Percentiles rank a stretch among this genome's conserved stretches.
phyloP scores from a whole-genome alignment of 192 early-diverging fungal species.

The Coemansia furcata region DNA sequence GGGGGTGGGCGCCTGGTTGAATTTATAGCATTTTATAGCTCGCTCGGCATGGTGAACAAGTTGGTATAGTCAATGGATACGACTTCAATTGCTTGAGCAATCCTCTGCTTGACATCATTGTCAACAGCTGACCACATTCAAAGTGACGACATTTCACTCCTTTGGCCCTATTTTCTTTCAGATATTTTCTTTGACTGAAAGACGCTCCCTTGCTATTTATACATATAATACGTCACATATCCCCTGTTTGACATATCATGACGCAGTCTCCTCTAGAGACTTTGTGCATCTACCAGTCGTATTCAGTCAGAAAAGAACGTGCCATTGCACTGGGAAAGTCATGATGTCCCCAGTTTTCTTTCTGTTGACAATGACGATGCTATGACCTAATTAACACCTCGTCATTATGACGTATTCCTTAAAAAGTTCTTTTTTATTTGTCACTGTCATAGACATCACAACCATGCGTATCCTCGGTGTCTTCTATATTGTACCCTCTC shows the following conservation, averaged over 20 bases:
- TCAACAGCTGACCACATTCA: neutral
- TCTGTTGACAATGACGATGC: neutral
- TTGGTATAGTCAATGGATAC: neutral
- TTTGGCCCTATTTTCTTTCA: neutral
- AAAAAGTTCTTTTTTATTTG: neutral
- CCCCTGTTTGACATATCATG: neutral
- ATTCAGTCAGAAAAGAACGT: neutral
- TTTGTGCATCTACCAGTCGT: neutral
- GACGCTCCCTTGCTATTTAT: neutral
- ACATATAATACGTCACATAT: neutral
- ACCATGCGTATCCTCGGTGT: neutral
- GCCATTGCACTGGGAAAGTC: neutral
- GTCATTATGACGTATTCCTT: too few relatives aligned
- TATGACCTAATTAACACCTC: neutral
- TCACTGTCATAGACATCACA: neutral
- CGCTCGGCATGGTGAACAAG: neutral
- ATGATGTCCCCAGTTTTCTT: neutral
- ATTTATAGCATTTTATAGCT: neutral
- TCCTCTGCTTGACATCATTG: neutral
- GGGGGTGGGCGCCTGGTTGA: neutral
- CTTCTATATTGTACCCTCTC: neutral
- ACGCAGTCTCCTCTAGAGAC: neutral
- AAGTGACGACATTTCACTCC: neutral
- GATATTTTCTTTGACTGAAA: neutral
- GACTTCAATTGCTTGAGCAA: neutral